Evolutionary conservation across 495 filamentous ascomycete genomes (phyloP).

Genomic region (Neurospora sp.): DNA sequence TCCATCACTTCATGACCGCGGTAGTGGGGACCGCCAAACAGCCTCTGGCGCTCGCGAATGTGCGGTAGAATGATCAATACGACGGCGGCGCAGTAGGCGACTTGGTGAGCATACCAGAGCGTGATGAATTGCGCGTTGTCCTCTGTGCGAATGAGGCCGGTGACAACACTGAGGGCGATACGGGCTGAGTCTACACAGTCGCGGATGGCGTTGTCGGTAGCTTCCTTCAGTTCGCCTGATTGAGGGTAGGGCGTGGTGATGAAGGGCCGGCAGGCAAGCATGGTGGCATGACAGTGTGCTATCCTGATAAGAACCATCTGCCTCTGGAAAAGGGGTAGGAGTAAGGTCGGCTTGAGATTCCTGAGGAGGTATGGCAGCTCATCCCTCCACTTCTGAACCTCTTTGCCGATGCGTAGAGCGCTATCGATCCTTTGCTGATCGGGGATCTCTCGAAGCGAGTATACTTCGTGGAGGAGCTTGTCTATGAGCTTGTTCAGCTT

Average conservation of each 20-base stretch:
- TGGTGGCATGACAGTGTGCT: conserved; percentile 43
- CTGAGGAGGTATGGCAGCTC: conserved; percentile 35
- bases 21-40: not conserved
- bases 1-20: conserved; percentile 4
- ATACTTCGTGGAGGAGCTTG: conserved; percentile 39
- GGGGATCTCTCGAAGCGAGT: conserved; percentile 33
- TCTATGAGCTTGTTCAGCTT: conserved; percentile 17
- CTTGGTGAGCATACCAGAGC: conserved; percentile 13
- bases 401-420: conserved; percentile 29
- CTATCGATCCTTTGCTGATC: conserved; percentile 29
- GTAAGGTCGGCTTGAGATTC: conserved; percentile 26
- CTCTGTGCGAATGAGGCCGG: conserved; percentile 3
- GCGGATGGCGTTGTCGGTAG: conserved; percentile 25
- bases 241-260: conserved; percentile 19
- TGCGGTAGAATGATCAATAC: conserved; percentile 8
- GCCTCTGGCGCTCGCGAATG: conserved; percentile 10
- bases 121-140: conserved; percentile 10
- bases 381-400: conserved; percentile 23
- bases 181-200: conserved; percentile 38
- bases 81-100: conserved; percentile 8
- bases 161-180: conserved; percentile 22
- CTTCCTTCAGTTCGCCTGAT: conserved; percentile 7
- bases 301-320: conserved; percentile 45
- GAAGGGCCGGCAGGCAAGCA: conserved; percentile 47
- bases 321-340: conserved; percentile 42